Base-by-base conservation (phyloP, 2,329 filamentous ascomycete genomes). In the Colletotrichum eleusines region DNA sequence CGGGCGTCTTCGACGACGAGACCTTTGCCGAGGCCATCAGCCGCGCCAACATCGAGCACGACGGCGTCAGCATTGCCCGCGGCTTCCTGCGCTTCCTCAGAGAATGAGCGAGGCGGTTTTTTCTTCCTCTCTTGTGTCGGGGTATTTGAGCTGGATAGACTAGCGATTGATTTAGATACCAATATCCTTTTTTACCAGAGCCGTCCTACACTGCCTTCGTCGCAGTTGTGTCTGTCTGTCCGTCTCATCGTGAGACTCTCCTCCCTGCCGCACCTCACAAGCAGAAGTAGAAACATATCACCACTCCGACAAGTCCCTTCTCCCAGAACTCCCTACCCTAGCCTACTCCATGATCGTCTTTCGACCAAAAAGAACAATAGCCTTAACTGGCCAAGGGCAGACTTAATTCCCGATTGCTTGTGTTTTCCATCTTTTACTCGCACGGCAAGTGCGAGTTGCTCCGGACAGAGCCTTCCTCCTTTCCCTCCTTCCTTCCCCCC, bases 61-160 rank as follows among this genome's bases (percentile, higher is more conserved):
- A 98, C 78, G 95, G 95, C 1, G 84, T 96, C n/a, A 81, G 85
- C 3, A 90, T 97, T 64, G 91, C 90, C 0, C 85, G 87, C 73
- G 91, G 89, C 0, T 97, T 98, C 78, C 78, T 98, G 76, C 88
- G 86, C 54, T 97, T 98, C 75, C 79, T 97, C 76, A 82, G 89
- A 58, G 90, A 94, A 74, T 86, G 76, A 18, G 69, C 2, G 0
- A n/a, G n/a, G n/a, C n/a, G n/a, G n/a, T n/a, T n/a, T n/a, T n/a
- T n/a, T n/a, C n/a, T n/a, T n/a, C n/a, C n/a, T 14, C 18, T 48
- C n/a, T 14, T 26, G 2, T 23, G 18, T 3, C 28, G 23, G n/a
- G 61, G 68, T 67, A 55, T 55, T 55, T 55, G n/a, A 73, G 69
- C 48, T 42, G n/a, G 50, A 71, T 73, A 68, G 68, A 72, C 33